A percentile compares a stretch with the other conserved stretches of the same genome.
Evolutionary conservation across 2,329 filamentous ascomycete species (phyloP).

Genomic region (Beauveria australis): DNA sequence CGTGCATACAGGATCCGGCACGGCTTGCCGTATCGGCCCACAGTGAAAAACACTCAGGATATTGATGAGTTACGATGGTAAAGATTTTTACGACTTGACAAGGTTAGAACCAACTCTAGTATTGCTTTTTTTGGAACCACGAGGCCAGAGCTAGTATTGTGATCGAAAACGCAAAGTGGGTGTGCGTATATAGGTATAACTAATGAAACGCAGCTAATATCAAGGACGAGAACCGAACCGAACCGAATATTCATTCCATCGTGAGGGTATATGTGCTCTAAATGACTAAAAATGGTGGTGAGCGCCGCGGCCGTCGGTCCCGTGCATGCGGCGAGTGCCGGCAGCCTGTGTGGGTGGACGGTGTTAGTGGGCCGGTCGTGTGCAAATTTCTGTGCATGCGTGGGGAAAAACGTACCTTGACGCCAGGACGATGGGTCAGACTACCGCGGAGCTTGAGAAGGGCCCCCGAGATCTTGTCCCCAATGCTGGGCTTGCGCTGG

Average conservation of each 20-base stretch:
- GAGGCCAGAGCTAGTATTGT: background rate
- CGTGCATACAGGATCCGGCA: background rate
- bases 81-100: background rate
- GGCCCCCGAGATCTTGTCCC: constrained; percentile 71
- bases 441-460: constrained; percentile 65
- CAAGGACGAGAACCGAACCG: background rate
- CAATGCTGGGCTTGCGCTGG: constrained; percentile 57
- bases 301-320: constrained; percentile 60
- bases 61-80: background rate
- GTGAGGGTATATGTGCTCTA: background rate
- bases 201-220: background rate
- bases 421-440: constrained; percentile 58
- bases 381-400: too few relatives aligned
- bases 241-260: background rate
- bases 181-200: background rate
- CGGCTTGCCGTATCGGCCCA: background rate
- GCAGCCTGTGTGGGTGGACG: constrained; percentile 44
- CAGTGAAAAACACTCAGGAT: background rate
- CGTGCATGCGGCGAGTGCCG: constrained; percentile 64
- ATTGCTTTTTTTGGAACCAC: background rate
- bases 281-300: constrained; percentile 20
- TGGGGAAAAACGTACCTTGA: constrained; percentile 48
- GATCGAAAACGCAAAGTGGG: background rate
- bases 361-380: background rate
- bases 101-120: too few relatives aligned